Conservation (phyloP, 768 basidiomycete genomes). For the Tulasnella calospora region DNA sequence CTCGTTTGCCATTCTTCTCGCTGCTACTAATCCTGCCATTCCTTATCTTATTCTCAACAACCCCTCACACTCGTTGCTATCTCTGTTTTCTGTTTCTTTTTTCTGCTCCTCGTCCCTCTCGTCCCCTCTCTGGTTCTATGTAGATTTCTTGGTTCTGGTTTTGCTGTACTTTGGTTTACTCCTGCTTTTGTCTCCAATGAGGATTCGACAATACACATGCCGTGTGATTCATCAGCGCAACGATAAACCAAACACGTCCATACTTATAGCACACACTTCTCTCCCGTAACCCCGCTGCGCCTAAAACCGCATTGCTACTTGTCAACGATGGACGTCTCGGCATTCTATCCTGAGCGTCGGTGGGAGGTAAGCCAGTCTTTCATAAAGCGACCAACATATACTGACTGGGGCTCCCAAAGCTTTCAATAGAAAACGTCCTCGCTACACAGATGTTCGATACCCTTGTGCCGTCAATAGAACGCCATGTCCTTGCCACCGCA, state of each 20-base stretch:
- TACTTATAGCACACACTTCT: background rate
- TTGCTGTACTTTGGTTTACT: background rate
- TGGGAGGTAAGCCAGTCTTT: background rate
- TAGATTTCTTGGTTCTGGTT: background rate
- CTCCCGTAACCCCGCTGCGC: background rate
- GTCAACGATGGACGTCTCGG: background rate
- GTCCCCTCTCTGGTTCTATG: background rate
- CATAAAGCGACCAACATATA: background rate
- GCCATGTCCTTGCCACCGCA: background rate
- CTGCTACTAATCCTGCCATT: background rate
- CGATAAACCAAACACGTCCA: background rate
- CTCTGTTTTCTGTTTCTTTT: background rate
- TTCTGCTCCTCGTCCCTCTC: background rate
- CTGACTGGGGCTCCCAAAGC: background rate
- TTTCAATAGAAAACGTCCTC: background rate
- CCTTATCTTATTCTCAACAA: background rate
- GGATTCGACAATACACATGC: background rate
- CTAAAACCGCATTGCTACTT: background rate
- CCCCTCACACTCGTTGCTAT: background rate
- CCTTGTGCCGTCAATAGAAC: background rate
- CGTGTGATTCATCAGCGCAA: background rate
- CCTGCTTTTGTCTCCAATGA: background rate
- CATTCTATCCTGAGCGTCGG: background rate
- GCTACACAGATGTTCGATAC: constrained; percentile 12
- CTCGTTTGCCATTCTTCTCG: background rate